These are phyloP conservation scores for Ustilago loliicola DNA, from an alignment of 1,284 basidiomycete genomes.

Conservation along the genomic window DNA sequence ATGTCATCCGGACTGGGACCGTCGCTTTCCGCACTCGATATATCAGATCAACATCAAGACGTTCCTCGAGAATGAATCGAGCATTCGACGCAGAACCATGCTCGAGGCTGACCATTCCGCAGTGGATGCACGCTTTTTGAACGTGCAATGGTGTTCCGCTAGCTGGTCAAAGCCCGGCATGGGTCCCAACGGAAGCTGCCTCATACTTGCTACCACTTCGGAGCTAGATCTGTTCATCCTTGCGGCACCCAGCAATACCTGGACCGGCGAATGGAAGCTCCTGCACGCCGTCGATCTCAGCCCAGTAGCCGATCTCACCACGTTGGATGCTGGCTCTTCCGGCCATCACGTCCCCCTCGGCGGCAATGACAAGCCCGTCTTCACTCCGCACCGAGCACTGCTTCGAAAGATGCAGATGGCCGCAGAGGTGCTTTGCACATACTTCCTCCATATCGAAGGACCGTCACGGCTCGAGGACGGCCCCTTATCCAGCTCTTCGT, in stretches of 20 bases:
- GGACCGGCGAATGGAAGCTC: constrained; percentile 43
- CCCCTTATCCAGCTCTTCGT: neutral
- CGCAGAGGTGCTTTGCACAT: constrained; percentile 28
- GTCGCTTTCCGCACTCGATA: constrained; percentile 42
- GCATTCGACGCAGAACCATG: constrained; percentile 22
- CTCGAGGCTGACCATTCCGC: constrained; percentile 42
- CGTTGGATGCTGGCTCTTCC: neutral
- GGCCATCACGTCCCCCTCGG: neutral
- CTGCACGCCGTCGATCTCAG: constrained; percentile 20
- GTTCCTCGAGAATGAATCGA: constrained; percentile 29
- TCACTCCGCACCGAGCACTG: constrained; percentile 25
- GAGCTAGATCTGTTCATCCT: constrained; percentile 48
- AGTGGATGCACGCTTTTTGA: constrained; percentile 30
- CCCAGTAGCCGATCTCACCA: constrained; percentile 2
- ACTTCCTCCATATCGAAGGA: constrained; percentile 13
- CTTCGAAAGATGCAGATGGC: constrained; percentile 36
- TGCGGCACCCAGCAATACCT: constrained; percentile 40
- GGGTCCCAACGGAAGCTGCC: constrained; percentile 39
- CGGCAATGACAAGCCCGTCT: constrained; percentile 12
- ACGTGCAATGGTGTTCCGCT: constrained; percentile 34
- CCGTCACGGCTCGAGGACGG: neutral
- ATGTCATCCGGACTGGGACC: constrained; percentile 37
- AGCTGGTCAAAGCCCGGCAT: constrained; percentile 48
- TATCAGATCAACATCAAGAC: constrained; percentile 43
- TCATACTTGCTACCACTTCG: constrained; percentile 43